These are phyloP conservation scores for Teratosphaeriaceae sp. DNA, from an alignment of 2,329 filamentous ascomycete species.

Conservation along the genomic window DNA sequence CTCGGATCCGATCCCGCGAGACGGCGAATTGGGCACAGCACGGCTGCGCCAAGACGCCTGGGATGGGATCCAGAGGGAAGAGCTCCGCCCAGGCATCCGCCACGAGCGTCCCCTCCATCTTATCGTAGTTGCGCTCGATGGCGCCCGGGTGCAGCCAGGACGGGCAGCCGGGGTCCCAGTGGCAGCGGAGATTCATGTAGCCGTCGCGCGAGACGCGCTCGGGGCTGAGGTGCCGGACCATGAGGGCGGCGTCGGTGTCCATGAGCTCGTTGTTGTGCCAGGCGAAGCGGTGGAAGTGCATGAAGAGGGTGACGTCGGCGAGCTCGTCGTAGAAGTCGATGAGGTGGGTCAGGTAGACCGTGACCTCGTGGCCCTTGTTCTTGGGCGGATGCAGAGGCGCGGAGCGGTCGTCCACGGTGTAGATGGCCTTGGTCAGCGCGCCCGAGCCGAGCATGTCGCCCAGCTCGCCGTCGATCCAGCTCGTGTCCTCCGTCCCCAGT, in stretches of 20 bases:
- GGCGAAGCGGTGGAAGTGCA: slow-evolving; percentile 52
- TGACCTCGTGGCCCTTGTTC: slow-evolving; percentile 57
- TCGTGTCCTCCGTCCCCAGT: slow-evolving; percentile 44
- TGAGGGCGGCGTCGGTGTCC: slow-evolving; percentile 37
- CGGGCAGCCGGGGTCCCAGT: slow-evolving; percentile 50
- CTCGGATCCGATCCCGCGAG: slow-evolving; percentile 49
- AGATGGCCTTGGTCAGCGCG: slow-evolving; percentile 39
- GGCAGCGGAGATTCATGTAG: slow-evolving; percentile 51
- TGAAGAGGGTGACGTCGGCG: slow-evolving; percentile 54
- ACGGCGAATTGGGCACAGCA: slow-evolving; percentile 61
- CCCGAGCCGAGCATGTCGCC: slow-evolving; percentile 33
- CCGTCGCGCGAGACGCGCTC: slow-evolving; percentile 42
- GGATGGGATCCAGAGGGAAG: slow-evolving; percentile 42
- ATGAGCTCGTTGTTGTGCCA: slow-evolving; percentile 53
- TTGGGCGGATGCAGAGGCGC: slow-evolving; percentile 45
- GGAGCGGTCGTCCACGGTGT: slow-evolving; percentile 44
- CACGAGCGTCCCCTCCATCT: slow-evolving; percentile 40
- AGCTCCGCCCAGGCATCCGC: slow-evolving; percentile 42
- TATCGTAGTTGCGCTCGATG: slow-evolving; percentile 28
- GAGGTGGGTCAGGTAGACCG: slow-evolving; percentile 56
- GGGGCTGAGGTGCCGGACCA: slow-evolving; percentile 40
- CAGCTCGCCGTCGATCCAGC: slow-evolving; percentile 50
- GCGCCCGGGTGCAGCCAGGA: slow-evolving; percentile 46
- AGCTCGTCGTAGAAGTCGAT: slow-evolving; percentile 56
- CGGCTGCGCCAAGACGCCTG: slow-evolving; percentile 50